Base-by-base conservation (phyloP, 2,329 filamentous ascomycete species). In the Pseudogymnoascus sp. region DNA sequence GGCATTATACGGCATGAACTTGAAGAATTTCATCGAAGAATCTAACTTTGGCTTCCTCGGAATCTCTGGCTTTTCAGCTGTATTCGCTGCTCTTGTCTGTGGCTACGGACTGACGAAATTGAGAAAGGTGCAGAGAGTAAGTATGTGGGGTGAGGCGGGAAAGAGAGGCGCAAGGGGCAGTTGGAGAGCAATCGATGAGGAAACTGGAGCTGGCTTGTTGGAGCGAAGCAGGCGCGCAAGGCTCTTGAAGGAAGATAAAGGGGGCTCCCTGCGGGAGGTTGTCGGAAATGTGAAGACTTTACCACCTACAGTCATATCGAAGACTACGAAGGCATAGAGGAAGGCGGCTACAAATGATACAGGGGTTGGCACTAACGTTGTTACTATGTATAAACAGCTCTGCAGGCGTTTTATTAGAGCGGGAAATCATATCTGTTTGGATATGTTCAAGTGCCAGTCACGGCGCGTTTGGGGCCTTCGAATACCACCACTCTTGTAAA, bases 1-100 rank as follows among this genome's bases (percentile, higher is more conserved):
- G 7, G 93, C 93, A n/a, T 86, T 99, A n/a, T 99, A 98, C 81
- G 95, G 95, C 71, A 98, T 98, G 93, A 99, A 99, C 79, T 80
- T 99, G 68, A 96, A 97, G 75, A 98, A 98, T 77, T 98, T 97
- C 76, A 92, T 98, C 71, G 95, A 99, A 79, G 93, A 98, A 74
- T 93, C 90, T 1, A 85, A 91, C 76, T 84, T 91, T 76, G 95
- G 93, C 10, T 98, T 99, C 75, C 83, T 82, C 57, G 85, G 85
- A 63, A 87, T 99, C 66, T 91, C 89, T 2, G 81, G 79, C 16
- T 79, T 84, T 66, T 96, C 90, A 64, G 83, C 88, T 64, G 71
- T 88, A 64, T 87, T 93, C 75, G 91, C 90, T 13, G 83, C 88
- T 63, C 70, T 93, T 7, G 90, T 96, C 62, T 93, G 90, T 78